Evolutionary conservation across 1,284 basidiomycete genomes (phyloP).

Genomic region (Xanthoconium separans): DNA sequence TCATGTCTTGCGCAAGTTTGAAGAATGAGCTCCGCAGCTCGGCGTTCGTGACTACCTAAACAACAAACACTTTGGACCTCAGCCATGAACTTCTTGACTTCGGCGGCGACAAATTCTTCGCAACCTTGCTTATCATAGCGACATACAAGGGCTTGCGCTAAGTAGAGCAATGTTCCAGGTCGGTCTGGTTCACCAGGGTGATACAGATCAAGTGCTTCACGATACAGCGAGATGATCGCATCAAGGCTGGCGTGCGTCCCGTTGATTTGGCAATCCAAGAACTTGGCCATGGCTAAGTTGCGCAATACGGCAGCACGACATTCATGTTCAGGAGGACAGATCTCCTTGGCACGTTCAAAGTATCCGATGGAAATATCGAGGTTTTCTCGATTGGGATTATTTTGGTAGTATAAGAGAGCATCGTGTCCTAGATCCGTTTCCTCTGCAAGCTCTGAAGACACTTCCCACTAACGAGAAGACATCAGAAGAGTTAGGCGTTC

Average conservation of each 20-base stretch:
- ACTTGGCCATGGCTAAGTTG: slow-evolving; percentile 12
- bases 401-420: slow-evolving; percentile 2
- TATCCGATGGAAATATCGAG: slow-evolving; percentile 6
- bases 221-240: slow-evolving; percentile 1
- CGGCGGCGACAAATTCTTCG: not conserved
- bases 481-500: not conserved
- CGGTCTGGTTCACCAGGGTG: not conserved
- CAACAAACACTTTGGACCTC: not conserved
- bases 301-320: slow-evolving; percentile 4
- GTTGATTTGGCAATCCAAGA: not conserved
- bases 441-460: not conserved
- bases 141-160: slow-evolving; percentile 1
- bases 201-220: not conserved
- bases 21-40: not conserved
- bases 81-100: not conserved
- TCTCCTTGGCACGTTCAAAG: not conserved
- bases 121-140: not conserved
- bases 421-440: slow-evolving; percentile 3
- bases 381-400: not conserved
- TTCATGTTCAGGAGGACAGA: not conserved
- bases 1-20: not conserved
- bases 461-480: not conserved
- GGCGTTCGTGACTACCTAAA: not conserved
- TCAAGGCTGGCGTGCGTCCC: not conserved
- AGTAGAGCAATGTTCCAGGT: not conserved